Evolutionary conservation across 495 filamentous ascomycete species (phyloP).

Genomic region (Viridothelium virens): DNA sequence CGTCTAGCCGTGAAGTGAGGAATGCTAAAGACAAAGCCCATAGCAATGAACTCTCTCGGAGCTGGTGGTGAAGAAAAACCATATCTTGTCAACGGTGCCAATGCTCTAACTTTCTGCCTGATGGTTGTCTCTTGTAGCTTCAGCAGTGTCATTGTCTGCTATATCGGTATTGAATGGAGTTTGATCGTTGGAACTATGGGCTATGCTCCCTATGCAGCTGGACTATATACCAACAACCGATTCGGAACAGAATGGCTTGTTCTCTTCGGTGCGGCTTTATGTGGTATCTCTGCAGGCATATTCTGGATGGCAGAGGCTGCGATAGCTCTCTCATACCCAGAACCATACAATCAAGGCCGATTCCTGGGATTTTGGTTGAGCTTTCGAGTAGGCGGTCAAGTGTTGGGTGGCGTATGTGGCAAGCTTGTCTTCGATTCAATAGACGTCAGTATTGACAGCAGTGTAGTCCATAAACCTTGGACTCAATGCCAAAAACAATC

Average conservation of each 20-base stretch:
- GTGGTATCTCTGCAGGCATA: conserved; percentile 56
- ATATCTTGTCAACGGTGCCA: conserved; percentile 61
- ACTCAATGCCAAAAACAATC: conserved; percentile 46
- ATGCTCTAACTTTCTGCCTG: conserved; percentile 57
- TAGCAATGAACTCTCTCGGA: conserved; percentile 60
- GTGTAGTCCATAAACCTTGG: conserved; percentile 49
- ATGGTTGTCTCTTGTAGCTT: conserved; percentile 58
- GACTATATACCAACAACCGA: conserved; percentile 60
- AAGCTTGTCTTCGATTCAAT: neutral
- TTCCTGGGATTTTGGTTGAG: conserved; percentile 56
- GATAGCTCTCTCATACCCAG: conserved; percentile 57
- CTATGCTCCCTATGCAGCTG: conserved; percentile 57
- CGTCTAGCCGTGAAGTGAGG: too few species aligned
- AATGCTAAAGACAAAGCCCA: neutral
- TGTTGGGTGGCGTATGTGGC: conserved; percentile 45
- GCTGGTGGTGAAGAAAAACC: conserved; percentile 57
- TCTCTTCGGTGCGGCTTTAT: conserved; percentile 55
- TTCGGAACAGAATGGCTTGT: conserved; percentile 56
- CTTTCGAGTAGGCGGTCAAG: conserved; percentile 54
- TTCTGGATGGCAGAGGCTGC: conserved; percentile 64
- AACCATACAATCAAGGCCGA: conserved; percentile 53
- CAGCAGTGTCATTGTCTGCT: conserved; percentile 45
- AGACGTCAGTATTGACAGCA: neutral
- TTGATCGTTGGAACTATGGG: conserved; percentile 59
- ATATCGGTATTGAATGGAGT: conserved; percentile 57